Evolutionary conservation across 345 rosid species (phyloP).

Genomic region (Hevea brasiliensis): DNA sequence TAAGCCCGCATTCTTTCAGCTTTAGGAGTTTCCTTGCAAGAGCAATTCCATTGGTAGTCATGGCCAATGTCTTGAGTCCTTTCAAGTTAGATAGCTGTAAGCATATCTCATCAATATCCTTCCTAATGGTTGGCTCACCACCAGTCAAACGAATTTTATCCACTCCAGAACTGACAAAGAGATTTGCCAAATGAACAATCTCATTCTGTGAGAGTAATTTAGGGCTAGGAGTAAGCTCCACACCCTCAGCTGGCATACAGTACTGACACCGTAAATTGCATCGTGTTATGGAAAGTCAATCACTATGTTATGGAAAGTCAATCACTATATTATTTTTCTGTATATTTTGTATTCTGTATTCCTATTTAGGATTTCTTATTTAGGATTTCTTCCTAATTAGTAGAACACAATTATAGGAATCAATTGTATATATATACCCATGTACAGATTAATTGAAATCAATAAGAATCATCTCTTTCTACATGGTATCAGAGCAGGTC

Average conservation of each 20-base stretch:
- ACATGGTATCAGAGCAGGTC: no score
- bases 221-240: conserved; percentile 73
- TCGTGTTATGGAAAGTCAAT: no score
- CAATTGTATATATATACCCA: no score
- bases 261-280: conserved; percentile 95
- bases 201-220: conserved; percentile 59
- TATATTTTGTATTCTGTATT: no score
- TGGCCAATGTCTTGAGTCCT: conserved; percentile 77
- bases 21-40: conserved; percentile 80
- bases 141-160: conserved; percentile 90
- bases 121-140: conserved; percentile 89
- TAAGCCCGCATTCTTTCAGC: conserved; percentile 75
- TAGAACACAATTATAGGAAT: no score
- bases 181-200: conserved; percentile 66
- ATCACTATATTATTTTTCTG: no score
- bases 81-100: conserved; percentile 60
- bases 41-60: conserved; percentile 86
- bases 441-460: no score
- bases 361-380: no score
- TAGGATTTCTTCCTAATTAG: no score
- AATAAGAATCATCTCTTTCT: no score
- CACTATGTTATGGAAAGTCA: no score
- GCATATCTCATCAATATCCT: conserved; percentile 79
- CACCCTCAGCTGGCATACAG: conserved; percentile 94
- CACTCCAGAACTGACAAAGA: conserved; percentile 82